phyloP scores from a whole-genome alignment of 495 filamentous ascomycete species.

The Daldinia concentrica region DNA sequence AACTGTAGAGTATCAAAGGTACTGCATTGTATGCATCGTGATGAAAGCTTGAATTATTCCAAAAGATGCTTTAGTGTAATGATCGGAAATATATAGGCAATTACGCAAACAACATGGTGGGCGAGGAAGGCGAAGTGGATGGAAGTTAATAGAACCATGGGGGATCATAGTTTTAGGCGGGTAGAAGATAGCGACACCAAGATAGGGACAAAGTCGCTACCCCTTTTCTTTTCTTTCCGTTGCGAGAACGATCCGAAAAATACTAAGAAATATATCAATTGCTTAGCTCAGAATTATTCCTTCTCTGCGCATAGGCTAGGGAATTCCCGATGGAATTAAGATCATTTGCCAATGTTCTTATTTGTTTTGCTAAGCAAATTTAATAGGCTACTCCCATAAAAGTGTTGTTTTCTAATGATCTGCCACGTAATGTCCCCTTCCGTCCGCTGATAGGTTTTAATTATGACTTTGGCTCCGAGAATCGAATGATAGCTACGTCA shows the following conservation, averaged over 20 bases:
- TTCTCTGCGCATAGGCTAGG: not conserved
- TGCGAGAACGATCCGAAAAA: not conserved
- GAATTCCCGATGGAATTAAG: not conserved
- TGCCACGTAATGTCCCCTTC: not conserved
- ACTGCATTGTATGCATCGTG: not conserved
- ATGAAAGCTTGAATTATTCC: not conserved
- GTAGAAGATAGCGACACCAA: not conserved
- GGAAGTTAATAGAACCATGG: not conserved
- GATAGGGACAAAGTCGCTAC: not conserved
- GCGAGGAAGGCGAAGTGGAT: not conserved
- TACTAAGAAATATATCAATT: not conserved
- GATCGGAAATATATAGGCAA: not conserved
- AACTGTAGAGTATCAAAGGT: not conserved
- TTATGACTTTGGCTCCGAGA: not conserved
- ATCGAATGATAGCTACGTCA: not conserved
- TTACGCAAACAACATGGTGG: not conserved
- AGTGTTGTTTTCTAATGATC: not conserved
- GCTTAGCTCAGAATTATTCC: not conserved
- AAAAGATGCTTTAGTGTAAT: not conserved
- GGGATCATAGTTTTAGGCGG: not conserved
- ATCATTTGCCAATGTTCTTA: not conserved
- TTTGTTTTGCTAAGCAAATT: not conserved
- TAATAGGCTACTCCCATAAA: not conserved
- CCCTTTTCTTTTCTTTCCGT: not conserved
- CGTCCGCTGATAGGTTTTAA: not conserved